A percentile compares a stretch with the other conserved stretches of the same genome.
phyloP scores from a whole-genome alignment of 1,139 yeast genomes.

The Pichia terricola region DNA sequence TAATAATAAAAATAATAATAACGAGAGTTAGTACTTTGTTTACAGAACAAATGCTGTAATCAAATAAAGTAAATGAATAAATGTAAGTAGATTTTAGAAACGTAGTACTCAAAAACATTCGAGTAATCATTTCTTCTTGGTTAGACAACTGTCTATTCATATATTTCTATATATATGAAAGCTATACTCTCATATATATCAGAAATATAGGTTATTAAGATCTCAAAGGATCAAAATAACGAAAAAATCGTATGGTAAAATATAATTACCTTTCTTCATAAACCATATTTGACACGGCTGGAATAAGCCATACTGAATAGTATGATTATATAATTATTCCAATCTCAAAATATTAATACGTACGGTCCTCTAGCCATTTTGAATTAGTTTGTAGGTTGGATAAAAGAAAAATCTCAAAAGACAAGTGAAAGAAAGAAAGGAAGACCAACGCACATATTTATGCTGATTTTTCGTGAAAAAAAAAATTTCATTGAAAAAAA shows the following conservation, averaged over 20 bases:
- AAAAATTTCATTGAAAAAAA: background rate
- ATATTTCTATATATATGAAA: constrained; percentile 4
- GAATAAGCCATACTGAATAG: too few relatives aligned
- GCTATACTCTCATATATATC: too few relatives aligned
- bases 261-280: constrained; percentile 6
- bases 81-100: too few relatives aligned
- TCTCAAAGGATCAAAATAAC: constrained; percentile 5
- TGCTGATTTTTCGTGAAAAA: too few relatives aligned
- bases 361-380: constrained; percentile 96
- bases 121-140: too few relatives aligned
- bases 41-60: background rate
- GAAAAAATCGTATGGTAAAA: background rate
- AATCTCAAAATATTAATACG: constrained; percentile 27
- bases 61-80: background rate
- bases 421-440: too few relatives aligned
- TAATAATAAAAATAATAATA: constrained; percentile 1
- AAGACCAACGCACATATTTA: too few relatives aligned
- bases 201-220: constrained; percentile 10
- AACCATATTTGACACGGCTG: too few relatives aligned
- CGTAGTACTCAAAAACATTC: too few relatives aligned
- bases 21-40: constrained; percentile 1
- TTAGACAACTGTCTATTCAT: constrained; percentile 10
- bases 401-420: too few relatives aligned
- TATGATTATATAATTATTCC: too few relatives aligned
- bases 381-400: constrained; percentile 10